Percentiles rank a stretch among this genome's conserved stretches.
These are phyloP conservation scores for Fagus crenata DNA, from an alignment of 306 rosid species.

Conservation along the genomic window DNA sequence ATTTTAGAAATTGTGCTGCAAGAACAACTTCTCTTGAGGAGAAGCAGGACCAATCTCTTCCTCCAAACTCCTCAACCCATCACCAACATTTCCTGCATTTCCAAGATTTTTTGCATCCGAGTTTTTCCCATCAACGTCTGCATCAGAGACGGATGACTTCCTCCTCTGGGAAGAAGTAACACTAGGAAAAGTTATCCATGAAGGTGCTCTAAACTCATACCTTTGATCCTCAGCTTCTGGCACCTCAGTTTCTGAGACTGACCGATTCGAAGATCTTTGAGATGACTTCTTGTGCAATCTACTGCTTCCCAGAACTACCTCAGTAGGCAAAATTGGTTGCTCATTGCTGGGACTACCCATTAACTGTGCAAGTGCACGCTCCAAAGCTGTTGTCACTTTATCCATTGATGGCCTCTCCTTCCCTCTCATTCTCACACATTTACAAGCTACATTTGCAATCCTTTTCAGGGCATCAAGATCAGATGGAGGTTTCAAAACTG, in stretches of 20 bases:
- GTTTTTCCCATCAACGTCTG: conserved; percentile 74
- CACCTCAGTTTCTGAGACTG: conserved; percentile 71
- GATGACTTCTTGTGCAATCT: conserved; percentile 88
- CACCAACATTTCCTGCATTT: conserved; percentile 53
- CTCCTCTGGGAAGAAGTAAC: conserved; percentile 97
- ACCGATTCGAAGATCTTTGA: conserved; percentile 77
- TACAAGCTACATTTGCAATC: conserved; percentile 89
- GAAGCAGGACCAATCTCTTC: conserved; percentile 99
- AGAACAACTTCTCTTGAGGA: conserved; percentile 77
- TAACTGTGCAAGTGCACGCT: conserved; percentile 73
- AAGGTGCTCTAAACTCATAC: conserved; percentile 85
- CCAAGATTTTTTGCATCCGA: conserved; percentile 57
- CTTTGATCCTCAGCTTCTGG: conserved; percentile 80
- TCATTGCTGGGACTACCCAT: conserved; percentile 94
- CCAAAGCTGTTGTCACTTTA: conserved; percentile 88
- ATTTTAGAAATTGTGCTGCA: conserved; percentile 75
- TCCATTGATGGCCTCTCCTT: conserved; percentile 98
- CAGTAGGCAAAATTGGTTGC: conserved; percentile 94
- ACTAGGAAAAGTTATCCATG: conserved; percentile 96
- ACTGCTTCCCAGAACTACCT: conserved; percentile 87
- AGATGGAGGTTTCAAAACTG: conserved; percentile 63
- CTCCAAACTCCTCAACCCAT: conserved; percentile 84
- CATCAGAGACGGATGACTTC: conserved; percentile 84
- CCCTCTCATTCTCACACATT: conserved; percentile 95
- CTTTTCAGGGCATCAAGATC: conserved; percentile 79